Percentiles rank a stretch among this genome's conserved stretches.
Evolutionary conservation across 441 rosid genomes (phyloP).

Genomic region (Dalechampia spathulata): DNA sequence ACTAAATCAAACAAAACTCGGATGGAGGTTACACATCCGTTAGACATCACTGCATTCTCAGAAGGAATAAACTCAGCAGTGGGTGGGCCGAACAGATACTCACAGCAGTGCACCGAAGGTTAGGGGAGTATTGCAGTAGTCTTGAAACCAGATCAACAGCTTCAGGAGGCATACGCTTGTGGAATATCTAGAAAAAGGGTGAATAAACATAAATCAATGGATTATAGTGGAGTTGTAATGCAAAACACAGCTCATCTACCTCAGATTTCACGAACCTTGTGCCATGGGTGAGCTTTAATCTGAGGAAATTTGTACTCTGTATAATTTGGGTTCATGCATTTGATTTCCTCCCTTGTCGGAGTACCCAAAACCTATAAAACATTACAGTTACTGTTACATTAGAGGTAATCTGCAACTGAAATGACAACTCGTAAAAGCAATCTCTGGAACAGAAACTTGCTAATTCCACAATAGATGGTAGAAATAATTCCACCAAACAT

Average conservation of each 20-base stretch:
- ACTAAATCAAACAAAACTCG: too few species aligned
- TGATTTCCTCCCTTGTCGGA: slow-evolving; percentile 95
- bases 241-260: background rate
- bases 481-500: too few species aligned
- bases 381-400: background rate
- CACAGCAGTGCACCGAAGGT: slow-evolving; percentile 79
- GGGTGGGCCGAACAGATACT: slow-evolving; percentile 18
- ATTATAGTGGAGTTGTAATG: background rate
- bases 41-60: background rate
- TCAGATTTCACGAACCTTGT: slow-evolving; percentile 49
- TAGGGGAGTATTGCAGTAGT: slow-evolving; percentile 91
- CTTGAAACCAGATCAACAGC: slow-evolving; percentile 96
- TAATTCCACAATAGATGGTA: too few species aligned
- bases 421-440: too few species aligned
- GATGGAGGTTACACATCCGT: too few species aligned
- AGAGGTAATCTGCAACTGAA: background rate
- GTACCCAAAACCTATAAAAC: slow-evolving; percentile 81
- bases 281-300: slow-evolving; percentile 28
- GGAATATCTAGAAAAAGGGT: slow-evolving; percentile 50
- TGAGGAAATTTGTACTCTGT: slow-evolving; percentile 93
- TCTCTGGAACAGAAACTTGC: too few species aligned
- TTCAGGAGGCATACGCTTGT: slow-evolving; percentile 23
- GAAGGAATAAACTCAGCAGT: background rate
- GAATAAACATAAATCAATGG: slow-evolving; percentile 3
- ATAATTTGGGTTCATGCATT: slow-evolving; percentile 97